Base-by-base conservation (phyloP, 2,329 filamentous ascomycete genomes). In the Macrophomina phaseolina region DNA sequence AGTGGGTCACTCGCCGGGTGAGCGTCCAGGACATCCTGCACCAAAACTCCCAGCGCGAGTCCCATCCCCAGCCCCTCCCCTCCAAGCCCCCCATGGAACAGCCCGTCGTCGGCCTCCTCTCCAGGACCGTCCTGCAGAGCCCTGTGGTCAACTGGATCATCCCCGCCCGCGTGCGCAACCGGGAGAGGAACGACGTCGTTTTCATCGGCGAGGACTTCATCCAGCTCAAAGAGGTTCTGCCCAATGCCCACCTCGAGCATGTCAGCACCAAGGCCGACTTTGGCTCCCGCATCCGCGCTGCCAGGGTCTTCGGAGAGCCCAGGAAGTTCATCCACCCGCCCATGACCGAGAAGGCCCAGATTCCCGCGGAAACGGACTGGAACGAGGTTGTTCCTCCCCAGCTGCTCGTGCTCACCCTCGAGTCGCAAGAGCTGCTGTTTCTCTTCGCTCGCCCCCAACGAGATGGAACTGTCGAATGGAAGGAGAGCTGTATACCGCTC, bases 191-290 rank as follows among this genome's bases (percentile, higher is more conserved):
- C 71, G 94, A 98, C 80, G 87, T 97, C 69, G 90, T 94, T 45
- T 93, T 97, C 72, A 85, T 99, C 67, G 92, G 93, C 64, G 91
- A 97, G 70, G 86, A 91, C 69, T 92, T 88, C 71, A 86, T 99
- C 52, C 90, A 94, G 71, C 88, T 98, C 69, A 91, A 89, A 72
- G 91, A 97, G 76, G 85, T 95, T 2, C 83, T 84, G 5, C 82
- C 83, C 52, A 87, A 91, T 74, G 89, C 89, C 1, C 89, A 91
- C 72, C 84, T 97, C 30, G 87, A 53, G 70, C 88, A 93, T 73
- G 83, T 97, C n/a, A 83, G 86, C n/a, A 86, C 87, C 68, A 96
- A 94, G 77, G 84, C 85, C 48, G 89, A 97, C 75, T 94, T 98
- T 75, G 89, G 89, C 64, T 86, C 88, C 38, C 86, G 89, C 51